Conservation (phyloP, 2,329 filamentous ascomycete species). For the Diaporthe vaccinii region DNA sequence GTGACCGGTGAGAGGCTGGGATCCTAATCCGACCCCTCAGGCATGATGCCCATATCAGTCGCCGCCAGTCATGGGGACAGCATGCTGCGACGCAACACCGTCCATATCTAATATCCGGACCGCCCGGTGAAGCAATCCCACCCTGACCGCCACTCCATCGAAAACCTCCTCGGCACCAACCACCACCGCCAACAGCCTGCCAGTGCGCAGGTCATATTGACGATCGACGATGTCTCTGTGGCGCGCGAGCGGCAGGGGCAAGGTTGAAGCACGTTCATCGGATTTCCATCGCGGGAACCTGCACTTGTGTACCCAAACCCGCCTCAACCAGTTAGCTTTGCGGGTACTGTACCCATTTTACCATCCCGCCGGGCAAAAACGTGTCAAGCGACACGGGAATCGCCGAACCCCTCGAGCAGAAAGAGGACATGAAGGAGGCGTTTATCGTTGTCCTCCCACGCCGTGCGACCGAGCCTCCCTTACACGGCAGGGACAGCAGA, state of each 20-base stretch:
- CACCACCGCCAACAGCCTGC: background rate
- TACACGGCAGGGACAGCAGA: background rate
- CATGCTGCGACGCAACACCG: background rate
- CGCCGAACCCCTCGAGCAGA: constrained; percentile 32
- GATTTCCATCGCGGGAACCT: constrained; percentile 7
- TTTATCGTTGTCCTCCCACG: constrained; percentile 8
- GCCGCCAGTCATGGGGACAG: background rate
- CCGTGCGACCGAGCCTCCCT: constrained; percentile 2
- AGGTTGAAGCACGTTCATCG: background rate
- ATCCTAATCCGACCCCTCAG: constrained; percentile 24
- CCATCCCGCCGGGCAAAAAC: constrained; percentile 29
- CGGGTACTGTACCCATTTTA: constrained; percentile 39
- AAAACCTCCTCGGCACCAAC: background rate
- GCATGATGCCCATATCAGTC: background rate
- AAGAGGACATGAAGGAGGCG: no score
- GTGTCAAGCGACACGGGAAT: constrained; percentile 23
- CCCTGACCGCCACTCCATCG: background rate
- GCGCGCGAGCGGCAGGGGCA: background rate
- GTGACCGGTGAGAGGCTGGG: constrained; percentile 16
- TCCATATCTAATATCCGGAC: background rate
- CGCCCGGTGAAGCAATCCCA: background rate
- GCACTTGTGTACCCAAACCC: constrained; percentile 7
- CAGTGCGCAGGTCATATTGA: background rate
- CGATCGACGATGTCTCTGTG: background rate
- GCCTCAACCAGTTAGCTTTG: constrained; percentile 17